These are phyloP conservation scores for Aspergillaceae sp. DNA, from an alignment of 2,329 filamentous ascomycete genomes.

Conservation along the genomic window DNA sequence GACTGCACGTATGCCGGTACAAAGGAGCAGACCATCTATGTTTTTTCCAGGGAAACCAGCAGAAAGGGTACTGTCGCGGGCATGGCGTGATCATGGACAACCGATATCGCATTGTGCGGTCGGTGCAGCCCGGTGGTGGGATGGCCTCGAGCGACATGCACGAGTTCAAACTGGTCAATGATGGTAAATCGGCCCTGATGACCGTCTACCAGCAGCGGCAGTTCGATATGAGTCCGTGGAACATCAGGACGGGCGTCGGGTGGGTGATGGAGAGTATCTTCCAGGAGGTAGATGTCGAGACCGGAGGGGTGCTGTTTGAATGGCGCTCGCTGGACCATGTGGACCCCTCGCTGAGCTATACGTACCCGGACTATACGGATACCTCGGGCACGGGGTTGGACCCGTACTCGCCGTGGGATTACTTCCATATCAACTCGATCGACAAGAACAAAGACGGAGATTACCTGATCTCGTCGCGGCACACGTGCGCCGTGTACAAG, in stretches of 20 bases:
- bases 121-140: constrained; percentile 33
- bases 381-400: constrained; percentile 42
- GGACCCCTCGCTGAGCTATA: constrained; percentile 41
- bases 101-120: constrained; percentile 42
- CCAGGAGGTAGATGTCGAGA: constrained; percentile 46
- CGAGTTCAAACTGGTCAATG: constrained; percentile 42
- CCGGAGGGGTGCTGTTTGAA: constrained; percentile 40
- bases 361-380: constrained; percentile 36
- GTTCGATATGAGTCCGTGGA: constrained; percentile 41
- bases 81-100: constrained; percentile 47
- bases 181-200: constrained; percentile 35
- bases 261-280: constrained; percentile 47
- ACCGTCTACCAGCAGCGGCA: constrained; percentile 36
- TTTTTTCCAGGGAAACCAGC: constrained; percentile 45
- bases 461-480: constrained; percentile 35
- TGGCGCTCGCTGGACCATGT: constrained; percentile 45
- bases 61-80: constrained; percentile 44
- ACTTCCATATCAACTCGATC: constrained; percentile 38
- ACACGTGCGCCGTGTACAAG: constrained; percentile 34
- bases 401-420: constrained; percentile 38
- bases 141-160: constrained; percentile 44
- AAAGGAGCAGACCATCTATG: constrained; percentile 43
- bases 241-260: constrained; percentile 37
- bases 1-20: constrained; percentile 43
- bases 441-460: constrained; percentile 35